Percentiles rank a stretch among this genome's conserved stretches.
These are phyloP conservation scores for Monilinia polystroma DNA, from an alignment of 2,329 filamentous ascomycete species.

Conservation along the genomic window DNA sequence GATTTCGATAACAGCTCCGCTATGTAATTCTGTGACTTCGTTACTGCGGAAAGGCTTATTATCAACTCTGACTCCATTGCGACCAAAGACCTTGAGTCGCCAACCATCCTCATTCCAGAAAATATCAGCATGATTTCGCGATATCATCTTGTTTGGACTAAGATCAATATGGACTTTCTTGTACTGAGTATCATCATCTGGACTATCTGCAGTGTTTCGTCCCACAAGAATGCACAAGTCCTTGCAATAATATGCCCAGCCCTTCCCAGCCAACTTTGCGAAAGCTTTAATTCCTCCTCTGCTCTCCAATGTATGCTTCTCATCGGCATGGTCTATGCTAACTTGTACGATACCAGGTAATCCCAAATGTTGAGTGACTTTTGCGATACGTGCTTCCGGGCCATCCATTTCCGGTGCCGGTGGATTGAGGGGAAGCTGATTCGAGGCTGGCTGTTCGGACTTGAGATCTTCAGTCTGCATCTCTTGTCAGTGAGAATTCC, in stretches of 20 bases:
- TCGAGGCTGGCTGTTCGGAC: constrained; percentile 26
- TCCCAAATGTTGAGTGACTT: constrained; percentile 33
- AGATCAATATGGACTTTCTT: constrained; percentile 76
- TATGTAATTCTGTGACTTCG: constrained; percentile 63
- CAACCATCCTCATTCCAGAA: constrained; percentile 69
- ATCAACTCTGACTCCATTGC: constrained; percentile 87
- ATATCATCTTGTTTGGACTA: constrained; percentile 78
- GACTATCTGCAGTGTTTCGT: constrained; percentile 43
- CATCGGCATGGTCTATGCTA: constrained; percentile 61
- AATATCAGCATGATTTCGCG: constrained; percentile 72
- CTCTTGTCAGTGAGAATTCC: constrained; percentile 21
- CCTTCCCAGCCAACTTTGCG: constrained; percentile 76
- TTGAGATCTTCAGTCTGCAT: constrained; percentile 43
- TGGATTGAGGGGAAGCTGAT: constrained; percentile 45
- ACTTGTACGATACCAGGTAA: constrained; percentile 53
- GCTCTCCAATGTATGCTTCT: constrained; percentile 58
- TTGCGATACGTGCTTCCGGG: constrained; percentile 46
- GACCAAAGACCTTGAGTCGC: constrained; percentile 83
- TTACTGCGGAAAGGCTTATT: constrained; percentile 68
- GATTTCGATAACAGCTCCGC: constrained; percentile 89
- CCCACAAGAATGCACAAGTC: constrained; percentile 75
- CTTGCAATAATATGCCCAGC: constrained; percentile 83
- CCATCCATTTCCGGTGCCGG: constrained; percentile 45
- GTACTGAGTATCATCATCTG: constrained; percentile 40
- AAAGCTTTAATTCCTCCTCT: constrained; percentile 68